phyloP scores from a whole-genome alignment of 768 basidiomycete genomes.

The Pleurotus giganteus region DNA sequence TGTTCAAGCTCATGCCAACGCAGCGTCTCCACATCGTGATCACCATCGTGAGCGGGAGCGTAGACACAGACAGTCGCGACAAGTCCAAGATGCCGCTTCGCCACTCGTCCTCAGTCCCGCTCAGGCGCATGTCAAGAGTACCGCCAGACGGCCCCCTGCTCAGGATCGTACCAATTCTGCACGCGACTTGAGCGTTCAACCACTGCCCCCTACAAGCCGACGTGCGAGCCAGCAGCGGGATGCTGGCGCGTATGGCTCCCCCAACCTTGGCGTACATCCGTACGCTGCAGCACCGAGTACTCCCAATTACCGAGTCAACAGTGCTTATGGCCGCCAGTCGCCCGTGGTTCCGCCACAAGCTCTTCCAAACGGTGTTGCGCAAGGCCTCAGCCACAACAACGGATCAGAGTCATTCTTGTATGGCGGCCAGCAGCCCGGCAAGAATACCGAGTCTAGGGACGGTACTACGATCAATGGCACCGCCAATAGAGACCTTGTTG shows the following conservation, averaged over 20 bases:
- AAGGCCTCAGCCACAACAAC: conserved; percentile 24
- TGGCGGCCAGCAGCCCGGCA: conserved; percentile 46
- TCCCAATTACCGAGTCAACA: conserved; percentile 49
- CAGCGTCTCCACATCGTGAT: conserved; percentile 40
- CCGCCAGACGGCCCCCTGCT: conserved; percentile 45
- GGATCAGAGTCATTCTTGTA: conserved; percentile 72
- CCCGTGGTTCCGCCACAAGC: conserved; percentile 34
- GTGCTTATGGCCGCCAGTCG: conserved; percentile 58
- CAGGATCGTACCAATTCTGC: conserved; percentile 45
- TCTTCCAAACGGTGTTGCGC: background rate
- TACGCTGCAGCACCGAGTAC: conserved; percentile 66
- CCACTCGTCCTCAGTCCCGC: conserved; percentile 66
- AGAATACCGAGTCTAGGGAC: conserved; percentile 52
- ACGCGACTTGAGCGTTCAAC: conserved; percentile 63
- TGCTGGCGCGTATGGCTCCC: conserved; percentile 30
- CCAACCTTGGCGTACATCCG: conserved; percentile 61
- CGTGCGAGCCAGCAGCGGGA: conserved; percentile 66
- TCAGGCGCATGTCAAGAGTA: conserved; percentile 62
- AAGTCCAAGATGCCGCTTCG: conserved; percentile 52
- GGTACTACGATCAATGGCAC: conserved; percentile 46
- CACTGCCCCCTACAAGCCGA: conserved; percentile 63
- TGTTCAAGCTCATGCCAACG: conserved; percentile 53
- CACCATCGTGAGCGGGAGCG: conserved; percentile 53
- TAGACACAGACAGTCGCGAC: conserved; percentile 59
- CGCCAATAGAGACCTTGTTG: conserved; percentile 31